Percentiles rank a stretch among this genome's conserved stretches.
These are phyloP conservation scores for Fusarium zealandicum DNA, from an alignment of 2,329 filamentous ascomycete genomes.

Conservation along the genomic window DNA sequence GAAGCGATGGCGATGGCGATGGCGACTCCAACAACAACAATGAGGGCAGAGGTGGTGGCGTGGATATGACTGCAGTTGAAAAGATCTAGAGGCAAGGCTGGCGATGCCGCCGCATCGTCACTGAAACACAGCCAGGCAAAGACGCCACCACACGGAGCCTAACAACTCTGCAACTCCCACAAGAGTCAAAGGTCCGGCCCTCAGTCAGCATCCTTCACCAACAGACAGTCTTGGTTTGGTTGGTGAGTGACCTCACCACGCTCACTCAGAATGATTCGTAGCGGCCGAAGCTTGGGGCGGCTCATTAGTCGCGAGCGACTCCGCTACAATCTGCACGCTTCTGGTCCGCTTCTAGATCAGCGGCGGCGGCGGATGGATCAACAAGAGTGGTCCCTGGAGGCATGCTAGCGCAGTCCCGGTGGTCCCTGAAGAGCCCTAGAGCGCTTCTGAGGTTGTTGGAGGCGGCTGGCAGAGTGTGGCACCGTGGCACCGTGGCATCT, in stretches of 20 bases:
- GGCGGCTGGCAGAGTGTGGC: background rate
- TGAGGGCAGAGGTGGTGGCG: conserved; percentile 15
- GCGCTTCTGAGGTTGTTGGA: conserved; percentile 19
- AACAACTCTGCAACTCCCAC: too few species aligned
- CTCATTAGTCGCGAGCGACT: conserved; percentile 39
- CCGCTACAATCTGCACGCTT: conserved; percentile 39
- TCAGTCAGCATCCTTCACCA: conserved; percentile 6
- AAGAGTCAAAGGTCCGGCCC: conserved; percentile 15
- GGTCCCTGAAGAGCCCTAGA: conserved; percentile 24
- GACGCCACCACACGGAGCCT: background rate
- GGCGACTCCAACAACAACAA: background rate
- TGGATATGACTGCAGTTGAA: background rate
- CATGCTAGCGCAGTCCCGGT: conserved; percentile 25
- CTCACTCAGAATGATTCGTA: conserved; percentile 33
- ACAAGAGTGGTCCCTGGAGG: conserved; percentile 21
- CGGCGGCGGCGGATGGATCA: conserved; percentile 38
- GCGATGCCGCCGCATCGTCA: conserved; percentile 14
- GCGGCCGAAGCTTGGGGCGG: conserved; percentile 40
- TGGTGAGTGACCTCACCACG: conserved; percentile 18
- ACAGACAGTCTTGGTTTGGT: background rate
- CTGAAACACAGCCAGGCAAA: background rate
- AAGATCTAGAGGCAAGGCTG: conserved; percentile 5
- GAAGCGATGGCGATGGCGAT: background rate
- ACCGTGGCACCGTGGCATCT: conserved; percentile 7
- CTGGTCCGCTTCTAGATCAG: conserved; percentile 45